phyloP scores from a whole-genome alignment of 108 stramenopile genomes.

The Epithemia pelagica region DNA sequence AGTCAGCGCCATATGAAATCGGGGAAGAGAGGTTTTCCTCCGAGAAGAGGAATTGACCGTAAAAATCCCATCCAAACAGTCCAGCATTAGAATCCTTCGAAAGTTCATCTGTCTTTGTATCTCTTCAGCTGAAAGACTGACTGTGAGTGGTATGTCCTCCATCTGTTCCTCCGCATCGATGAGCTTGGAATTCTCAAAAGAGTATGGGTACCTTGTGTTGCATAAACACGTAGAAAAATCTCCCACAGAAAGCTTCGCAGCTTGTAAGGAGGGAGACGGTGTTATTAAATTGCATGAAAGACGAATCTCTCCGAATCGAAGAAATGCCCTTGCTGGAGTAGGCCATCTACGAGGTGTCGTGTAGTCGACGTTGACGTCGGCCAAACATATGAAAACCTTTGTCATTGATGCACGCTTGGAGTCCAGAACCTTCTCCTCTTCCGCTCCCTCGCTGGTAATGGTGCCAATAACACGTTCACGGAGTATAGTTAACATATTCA shows the following conservation, averaged over 20 bases:
- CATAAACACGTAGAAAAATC: conserved; percentile 48
- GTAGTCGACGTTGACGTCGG: conserved; percentile 76
- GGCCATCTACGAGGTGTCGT: conserved; percentile 36
- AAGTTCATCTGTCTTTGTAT: conserved; percentile 49
- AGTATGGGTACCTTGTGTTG: conserved; percentile 40
- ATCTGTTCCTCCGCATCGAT: conserved; percentile 1
- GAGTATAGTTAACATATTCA: too few relatives aligned
- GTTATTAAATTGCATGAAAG: conserved; percentile 62
- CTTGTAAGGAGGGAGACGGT: conserved; percentile 39
- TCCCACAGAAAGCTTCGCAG: conserved; percentile 49
- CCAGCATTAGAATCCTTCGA: conserved; percentile 49
- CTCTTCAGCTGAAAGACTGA: conserved; percentile 22
- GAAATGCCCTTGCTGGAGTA: conserved; percentile 39
- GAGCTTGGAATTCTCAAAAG: conserved; percentile 47
- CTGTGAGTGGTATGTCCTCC: neutral
- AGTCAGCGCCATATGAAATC: conserved; percentile 26
- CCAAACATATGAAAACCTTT: conserved; percentile 48
- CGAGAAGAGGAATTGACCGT: neutral
- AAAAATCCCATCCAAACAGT: conserved; percentile 44
- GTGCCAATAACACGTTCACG: neutral
- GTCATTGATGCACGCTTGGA: neutral
- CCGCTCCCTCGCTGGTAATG: neutral
- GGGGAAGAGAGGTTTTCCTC: conserved; percentile 25
- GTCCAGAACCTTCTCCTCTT: neutral
- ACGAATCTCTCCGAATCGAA: conserved; percentile 63